phyloP scores from a whole-genome alignment of 805 yeast species.

The Kregervanrija pseudodelftensis region DNA sequence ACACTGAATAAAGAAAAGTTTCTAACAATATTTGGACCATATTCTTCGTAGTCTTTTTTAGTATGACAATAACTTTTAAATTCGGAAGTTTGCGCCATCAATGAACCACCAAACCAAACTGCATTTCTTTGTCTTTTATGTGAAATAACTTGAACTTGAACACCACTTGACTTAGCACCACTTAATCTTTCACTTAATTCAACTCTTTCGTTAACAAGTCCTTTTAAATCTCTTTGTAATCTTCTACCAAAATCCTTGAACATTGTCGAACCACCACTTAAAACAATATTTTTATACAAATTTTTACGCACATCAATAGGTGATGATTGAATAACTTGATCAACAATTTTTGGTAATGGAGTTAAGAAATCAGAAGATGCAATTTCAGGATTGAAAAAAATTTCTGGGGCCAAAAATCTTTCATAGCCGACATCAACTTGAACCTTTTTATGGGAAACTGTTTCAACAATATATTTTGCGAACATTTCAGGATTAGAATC shows the following conservation, averaged over 20 bases:
- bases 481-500: constrained; percentile 92
- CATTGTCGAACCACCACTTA: constrained; percentile 98
- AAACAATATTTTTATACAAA: constrained; percentile 87
- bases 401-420: constrained; percentile 97
- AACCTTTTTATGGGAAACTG: constrained; percentile 56
- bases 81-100: constrained; percentile 95
- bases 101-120: constrained; percentile 98
- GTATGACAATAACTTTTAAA: constrained; percentile 96
- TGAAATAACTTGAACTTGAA: constrained; percentile 92
- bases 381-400: constrained; percentile 96
- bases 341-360: constrained; percentile 94
- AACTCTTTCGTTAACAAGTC: constrained; percentile 83
- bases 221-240: constrained; percentile 87
- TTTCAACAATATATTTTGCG: constrained; percentile 87
- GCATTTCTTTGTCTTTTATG: constrained; percentile 98
- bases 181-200: constrained; percentile 70
- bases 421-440: constrained; percentile 94
- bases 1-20: constrained; percentile 92
- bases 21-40: constrained; percentile 96
- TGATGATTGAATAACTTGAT: constrained; percentile 86
- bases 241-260: constrained; percentile 97
- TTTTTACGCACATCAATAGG: constrained; percentile 99
- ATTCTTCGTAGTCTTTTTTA: constrained; percentile 94
- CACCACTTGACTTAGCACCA: constrained; percentile 81
- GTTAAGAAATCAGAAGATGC: constrained; percentile 92